Percentiles rank a stretch among this genome's conserved stretches.
Conservation (phyloP, 768 basidiomycete species). For the Tricholoma hemisulphureum region DNA sequence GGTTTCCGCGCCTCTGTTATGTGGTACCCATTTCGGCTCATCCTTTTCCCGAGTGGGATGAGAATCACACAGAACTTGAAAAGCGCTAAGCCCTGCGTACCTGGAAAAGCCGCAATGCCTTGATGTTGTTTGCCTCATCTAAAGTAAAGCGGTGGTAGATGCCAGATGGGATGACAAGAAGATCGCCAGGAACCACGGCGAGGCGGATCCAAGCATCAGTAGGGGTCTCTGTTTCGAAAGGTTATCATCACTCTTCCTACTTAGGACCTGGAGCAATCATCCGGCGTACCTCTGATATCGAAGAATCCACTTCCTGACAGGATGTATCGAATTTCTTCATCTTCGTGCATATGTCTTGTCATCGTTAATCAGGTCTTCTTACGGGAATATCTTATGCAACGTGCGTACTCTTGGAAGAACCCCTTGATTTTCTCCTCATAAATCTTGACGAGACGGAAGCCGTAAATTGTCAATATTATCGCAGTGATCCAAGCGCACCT, state of each 20-base stretch:
- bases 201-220: slow-evolving; percentile 81
- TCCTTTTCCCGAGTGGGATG: slow-evolving; percentile 47
- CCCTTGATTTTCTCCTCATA: slow-evolving; percentile 81
- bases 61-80: not conserved
- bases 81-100: slow-evolving; percentile 31
- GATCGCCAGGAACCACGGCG: slow-evolving; percentile 72
- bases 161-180: slow-evolving; percentile 84
- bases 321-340: slow-evolving; percentile 92
- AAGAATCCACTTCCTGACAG: slow-evolving; percentile 88
- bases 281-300: slow-evolving; percentile 74
- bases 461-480: not conserved
- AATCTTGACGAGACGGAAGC: slow-evolving; percentile 22
- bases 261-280: not conserved
- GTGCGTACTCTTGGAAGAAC: slow-evolving; percentile 85
- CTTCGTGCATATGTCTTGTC: slow-evolving; percentile 82
- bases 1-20: slow-evolving; percentile 61
- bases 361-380: not conserved
- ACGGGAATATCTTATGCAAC: slow-evolving; percentile 20
- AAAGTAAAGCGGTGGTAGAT: slow-evolving; percentile 96
- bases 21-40: slow-evolving; percentile 86
- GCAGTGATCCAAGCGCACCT: slow-evolving; percentile 37
- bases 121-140: slow-evolving; percentile 69
- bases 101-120: slow-evolving; percentile 84
- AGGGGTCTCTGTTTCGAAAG: slow-evolving; percentile 47
- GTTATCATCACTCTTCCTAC: no score